Conservation (phyloP, 2,329 filamentous ascomycete genomes). For the Aspergillus caelatus region DNA sequence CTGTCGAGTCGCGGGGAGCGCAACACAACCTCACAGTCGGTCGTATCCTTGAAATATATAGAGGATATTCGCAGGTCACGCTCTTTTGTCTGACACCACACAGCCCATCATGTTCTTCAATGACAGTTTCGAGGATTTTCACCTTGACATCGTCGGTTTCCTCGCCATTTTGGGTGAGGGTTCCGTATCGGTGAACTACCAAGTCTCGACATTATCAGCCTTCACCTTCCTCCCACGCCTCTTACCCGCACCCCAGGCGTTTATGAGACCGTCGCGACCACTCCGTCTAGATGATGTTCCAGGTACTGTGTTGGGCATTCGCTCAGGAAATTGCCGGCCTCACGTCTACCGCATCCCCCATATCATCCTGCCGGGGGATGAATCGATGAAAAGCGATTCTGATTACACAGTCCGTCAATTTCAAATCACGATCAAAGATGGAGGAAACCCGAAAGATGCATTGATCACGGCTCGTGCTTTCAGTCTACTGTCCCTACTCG, state of each 20-base stretch:
- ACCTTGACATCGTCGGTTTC: slow-evolving; percentile 63
- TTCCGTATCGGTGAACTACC: slow-evolving; percentile 60
- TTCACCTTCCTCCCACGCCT: slow-evolving; percentile 62
- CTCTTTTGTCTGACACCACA: neutral
- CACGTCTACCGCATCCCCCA: slow-evolving; percentile 9
- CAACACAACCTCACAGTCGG: neutral
- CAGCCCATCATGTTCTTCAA: slow-evolving; percentile 7
- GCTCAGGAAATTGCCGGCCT: slow-evolving; percentile 52
- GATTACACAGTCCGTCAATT: slow-evolving; percentile 56
- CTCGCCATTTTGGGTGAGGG: slow-evolving; percentile 66
- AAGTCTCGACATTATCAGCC: slow-evolving; percentile 61
- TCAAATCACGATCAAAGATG: neutral
- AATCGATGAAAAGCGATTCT: slow-evolving; percentile 52
- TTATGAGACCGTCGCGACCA: slow-evolving; percentile 61
- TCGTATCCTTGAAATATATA: neutral
- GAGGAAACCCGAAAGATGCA: neutral
- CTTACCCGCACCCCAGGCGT: slow-evolving; percentile 64
- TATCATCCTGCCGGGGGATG: slow-evolving; percentile 4
- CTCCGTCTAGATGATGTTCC: slow-evolving; percentile 58
- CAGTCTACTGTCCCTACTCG: slow-evolving; percentile 1
- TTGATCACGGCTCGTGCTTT: neutral
- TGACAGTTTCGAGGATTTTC: slow-evolving; percentile 7
- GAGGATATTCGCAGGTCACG: neutral
- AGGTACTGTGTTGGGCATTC: slow-evolving; percentile 61
- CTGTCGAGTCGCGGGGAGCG: neutral